Evolutionary conservation across 768 basidiomycete genomes (phyloP).

Genomic region (Astraeus odoratus): DNA sequence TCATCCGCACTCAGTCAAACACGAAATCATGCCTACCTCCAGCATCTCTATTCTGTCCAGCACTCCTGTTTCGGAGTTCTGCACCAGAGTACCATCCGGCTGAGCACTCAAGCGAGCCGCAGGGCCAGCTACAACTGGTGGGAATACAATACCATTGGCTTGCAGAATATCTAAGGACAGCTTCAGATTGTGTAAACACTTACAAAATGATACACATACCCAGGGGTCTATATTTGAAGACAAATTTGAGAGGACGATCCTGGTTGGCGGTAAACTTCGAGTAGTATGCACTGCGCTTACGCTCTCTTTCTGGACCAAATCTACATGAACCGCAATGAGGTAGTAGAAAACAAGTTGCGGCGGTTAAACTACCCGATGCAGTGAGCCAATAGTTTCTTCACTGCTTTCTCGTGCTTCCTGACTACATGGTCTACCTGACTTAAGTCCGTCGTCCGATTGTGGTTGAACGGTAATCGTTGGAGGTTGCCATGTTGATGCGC

Average conservation of each 20-base stretch:
- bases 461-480: too few species aligned
- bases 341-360: neutral
- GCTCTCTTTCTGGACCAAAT: slow-evolving; percentile 4
- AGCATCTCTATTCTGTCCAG: slow-evolving; percentile 2
- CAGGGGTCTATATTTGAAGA: slow-evolving; percentile 17
- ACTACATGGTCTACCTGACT: neutral
- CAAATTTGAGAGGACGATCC: slow-evolving; percentile 8
- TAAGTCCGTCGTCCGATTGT: accelerated
- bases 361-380: slow-evolving; percentile 8
- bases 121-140: neutral
- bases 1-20: neutral
- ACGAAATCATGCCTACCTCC: slow-evolving; percentile 2
- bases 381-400: slow-evolving; percentile 17
- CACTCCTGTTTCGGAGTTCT: slow-evolving; percentile 1
- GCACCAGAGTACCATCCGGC: neutral
- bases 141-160: slow-evolving; percentile 15
- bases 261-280: neutral
- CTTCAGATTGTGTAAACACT: neutral
- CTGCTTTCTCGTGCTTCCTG: slow-evolving; percentile 12
- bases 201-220: slow-evolving; percentile 1
- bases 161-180: slow-evolving; percentile 10
- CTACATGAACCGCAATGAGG: slow-evolving; percentile 1
- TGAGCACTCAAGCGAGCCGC: neutral
- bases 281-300: accelerated
- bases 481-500: slow-evolving; percentile 1